Conservation (phyloP, 345 rosid species). For the Lepidium didymum region DNA sequence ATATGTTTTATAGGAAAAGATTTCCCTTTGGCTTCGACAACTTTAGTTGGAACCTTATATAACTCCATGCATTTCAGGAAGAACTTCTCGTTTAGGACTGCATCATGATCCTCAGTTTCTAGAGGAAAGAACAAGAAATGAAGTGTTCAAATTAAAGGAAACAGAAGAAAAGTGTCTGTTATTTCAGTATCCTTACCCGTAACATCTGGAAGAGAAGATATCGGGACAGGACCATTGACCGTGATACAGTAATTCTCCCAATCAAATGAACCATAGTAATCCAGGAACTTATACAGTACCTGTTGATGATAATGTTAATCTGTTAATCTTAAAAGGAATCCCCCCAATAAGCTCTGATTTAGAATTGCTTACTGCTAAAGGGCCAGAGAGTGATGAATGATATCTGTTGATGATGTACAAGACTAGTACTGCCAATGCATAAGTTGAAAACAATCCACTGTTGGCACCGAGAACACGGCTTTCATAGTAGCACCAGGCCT, state of each 20-base stretch:
- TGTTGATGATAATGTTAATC: slow-evolving; percentile 18
- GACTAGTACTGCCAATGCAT: slow-evolving; percentile 70
- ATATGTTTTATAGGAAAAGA: slow-evolving; percentile 53
- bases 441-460: slow-evolving; percentile 72
- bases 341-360: neutral
- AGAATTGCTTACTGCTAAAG: slow-evolving; percentile 53
- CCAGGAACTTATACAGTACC: slow-evolving; percentile 65
- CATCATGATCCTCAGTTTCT: slow-evolving; percentile 22
- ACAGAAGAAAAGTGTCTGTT: neutral
- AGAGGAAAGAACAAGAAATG: neutral
- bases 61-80: slow-evolving; percentile 37
- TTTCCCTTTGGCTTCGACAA: slow-evolving; percentile 19
- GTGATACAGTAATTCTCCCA: slow-evolving; percentile 61
- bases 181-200: slow-evolving; percentile 38
- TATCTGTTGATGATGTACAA: slow-evolving; percentile 61
- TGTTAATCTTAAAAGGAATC: neutral
- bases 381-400: slow-evolving; percentile 55
- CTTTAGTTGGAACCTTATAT: slow-evolving; percentile 35
- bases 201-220: slow-evolving; percentile 47
- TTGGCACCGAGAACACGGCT: slow-evolving; percentile 85
- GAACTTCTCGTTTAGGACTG: slow-evolving; percentile 48
- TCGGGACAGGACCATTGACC: slow-evolving; percentile 48
- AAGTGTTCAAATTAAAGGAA: neutral
- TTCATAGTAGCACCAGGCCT: slow-evolving; percentile 94
- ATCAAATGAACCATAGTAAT: slow-evolving; percentile 69